Conservation (phyloP, 345 rosid genomes). For the Boechera retrofracta region DNA sequence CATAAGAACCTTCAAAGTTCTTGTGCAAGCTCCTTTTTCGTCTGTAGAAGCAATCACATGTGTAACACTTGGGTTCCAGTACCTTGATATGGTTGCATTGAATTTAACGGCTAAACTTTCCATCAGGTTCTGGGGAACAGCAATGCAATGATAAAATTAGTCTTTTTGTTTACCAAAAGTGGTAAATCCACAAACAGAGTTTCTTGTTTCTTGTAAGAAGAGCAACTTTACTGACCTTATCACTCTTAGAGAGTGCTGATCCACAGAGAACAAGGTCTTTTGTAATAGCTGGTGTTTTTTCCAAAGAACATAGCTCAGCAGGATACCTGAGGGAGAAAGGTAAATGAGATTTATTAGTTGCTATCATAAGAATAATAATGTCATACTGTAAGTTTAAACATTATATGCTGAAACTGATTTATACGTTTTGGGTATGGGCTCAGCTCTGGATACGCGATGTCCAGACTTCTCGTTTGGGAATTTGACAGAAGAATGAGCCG, state of each 20-base stretch:
- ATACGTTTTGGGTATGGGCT: constrained; percentile 27
- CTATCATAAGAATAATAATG: not conserved
- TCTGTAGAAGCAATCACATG: constrained; percentile 85
- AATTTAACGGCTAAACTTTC: constrained; percentile 58
- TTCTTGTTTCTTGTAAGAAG: not conserved
- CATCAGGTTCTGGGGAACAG: constrained; percentile 56
- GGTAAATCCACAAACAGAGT: constrained; percentile 7
- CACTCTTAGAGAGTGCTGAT: constrained; percentile 78
- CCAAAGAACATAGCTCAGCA: constrained; percentile 41
- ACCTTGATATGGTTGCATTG: constrained; percentile 66
- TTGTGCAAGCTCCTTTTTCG: constrained; percentile 70
- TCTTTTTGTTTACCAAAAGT: constrained; percentile 14
- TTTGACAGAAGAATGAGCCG: constrained; percentile 66
- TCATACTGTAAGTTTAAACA: not conserved
- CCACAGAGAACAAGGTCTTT: constrained; percentile 77
- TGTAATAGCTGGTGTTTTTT: constrained; percentile 36
- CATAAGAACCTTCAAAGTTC: constrained; percentile 89
- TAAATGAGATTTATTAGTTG: not conserved
- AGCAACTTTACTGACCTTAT: constrained; percentile 62
- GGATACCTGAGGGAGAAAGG: constrained; percentile 51
- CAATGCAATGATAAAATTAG: constrained; percentile 13
- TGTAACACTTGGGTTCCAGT: constrained; percentile 79
- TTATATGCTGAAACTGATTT: constrained; percentile 1
- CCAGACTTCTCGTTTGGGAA: constrained; percentile 67
- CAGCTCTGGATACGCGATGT: constrained; percentile 11